Base-by-base conservation (phyloP, 1,139 yeast species). In the Kazachstania sp. region DNA sequence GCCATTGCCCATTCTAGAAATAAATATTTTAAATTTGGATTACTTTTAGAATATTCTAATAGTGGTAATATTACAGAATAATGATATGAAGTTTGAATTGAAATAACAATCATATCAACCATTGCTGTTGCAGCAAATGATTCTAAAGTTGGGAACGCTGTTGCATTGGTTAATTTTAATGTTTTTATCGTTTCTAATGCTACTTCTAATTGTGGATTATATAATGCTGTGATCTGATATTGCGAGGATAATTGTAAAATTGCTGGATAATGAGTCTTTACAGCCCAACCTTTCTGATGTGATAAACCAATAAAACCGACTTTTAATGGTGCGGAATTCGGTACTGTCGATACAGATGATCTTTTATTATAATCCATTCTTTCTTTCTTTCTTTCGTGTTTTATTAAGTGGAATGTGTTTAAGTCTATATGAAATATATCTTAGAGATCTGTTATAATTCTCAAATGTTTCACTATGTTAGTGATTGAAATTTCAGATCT, bases 1-100 rank as follows among this genome's bases (percentile, higher is more conserved):
- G 57, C 60, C 39, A 59, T 45, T 3, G 60, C 48, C 63, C 63
- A 59, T 44, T 59, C 63, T 7, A 58, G 54, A 43, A 55, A 58
- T 37, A 59, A 44, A 42, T 57, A 58, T 46, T 53, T 54, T 30
- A 59, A 41, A 39, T 53, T 57, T 37, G 53, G 50, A 36, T 58
- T 58, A n/a, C 40, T 45, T 26, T 46, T 43, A 5, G 61, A 57
- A 37, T 49, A 44, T 42, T 57, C 54, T 41, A 59, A 34, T 19
- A 59, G 36, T 13, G 56, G 53, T 40, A 55, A 39, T 9, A 58
- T 34, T 6, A 53, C 39, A 4, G 44, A 45, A 40, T 51, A 51
- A 44, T 56, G 58, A 19, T 55, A 45, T 8, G 56, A 47, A 5
- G 55, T 54, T 37, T 54, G 54, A 8, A 54, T 54, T 16, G 59